phyloP scores from a whole-genome alignment of 2,329 filamentous ascomycete species.

The Epichloe gansuensis region DNA sequence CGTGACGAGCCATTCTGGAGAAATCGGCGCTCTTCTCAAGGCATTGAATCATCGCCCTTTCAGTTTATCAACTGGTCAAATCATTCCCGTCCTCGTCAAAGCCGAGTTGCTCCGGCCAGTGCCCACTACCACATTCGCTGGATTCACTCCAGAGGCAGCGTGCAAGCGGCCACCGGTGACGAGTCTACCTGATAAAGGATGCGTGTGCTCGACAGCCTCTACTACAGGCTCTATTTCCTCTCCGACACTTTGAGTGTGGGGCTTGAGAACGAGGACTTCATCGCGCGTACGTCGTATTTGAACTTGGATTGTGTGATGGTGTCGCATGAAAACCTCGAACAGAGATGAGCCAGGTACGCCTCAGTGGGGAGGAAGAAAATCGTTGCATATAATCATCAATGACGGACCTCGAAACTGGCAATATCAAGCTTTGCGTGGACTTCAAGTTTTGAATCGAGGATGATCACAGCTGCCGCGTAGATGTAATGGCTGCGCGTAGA shows the following conservation, averaged over 20 bases:
- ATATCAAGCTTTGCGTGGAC: background rate
- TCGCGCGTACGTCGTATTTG: no score
- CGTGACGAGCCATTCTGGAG: constrained; percentile 48
- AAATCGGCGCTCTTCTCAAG: constrained; percentile 38
- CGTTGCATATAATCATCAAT: no score
- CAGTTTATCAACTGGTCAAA: constrained; percentile 50
- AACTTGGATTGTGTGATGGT: no score
- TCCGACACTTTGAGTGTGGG: background rate
- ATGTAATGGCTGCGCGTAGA: no score
- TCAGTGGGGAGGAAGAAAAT: no score
- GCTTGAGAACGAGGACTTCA: no score
- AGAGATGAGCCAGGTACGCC: no score
- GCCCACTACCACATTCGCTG: constrained; percentile 18
- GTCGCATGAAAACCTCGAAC: no score
- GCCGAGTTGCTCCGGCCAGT: constrained; percentile 31
- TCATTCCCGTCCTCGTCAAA: constrained; percentile 56
- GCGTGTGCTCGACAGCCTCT: constrained; percentile 23
- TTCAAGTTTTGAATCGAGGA: background rate
- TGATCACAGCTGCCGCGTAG: background rate
- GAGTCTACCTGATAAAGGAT: constrained; percentile 28
- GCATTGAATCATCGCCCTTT: constrained; percentile 52
- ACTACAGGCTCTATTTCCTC: constrained; percentile 1
- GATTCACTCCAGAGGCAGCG: constrained; percentile 29
- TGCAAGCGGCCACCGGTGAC: constrained; percentile 33
- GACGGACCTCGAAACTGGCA: no score